Evolutionary conservation across 179 eudicot genomes (phyloP).

Genomic region (Gypsophila paniculata): DNA sequence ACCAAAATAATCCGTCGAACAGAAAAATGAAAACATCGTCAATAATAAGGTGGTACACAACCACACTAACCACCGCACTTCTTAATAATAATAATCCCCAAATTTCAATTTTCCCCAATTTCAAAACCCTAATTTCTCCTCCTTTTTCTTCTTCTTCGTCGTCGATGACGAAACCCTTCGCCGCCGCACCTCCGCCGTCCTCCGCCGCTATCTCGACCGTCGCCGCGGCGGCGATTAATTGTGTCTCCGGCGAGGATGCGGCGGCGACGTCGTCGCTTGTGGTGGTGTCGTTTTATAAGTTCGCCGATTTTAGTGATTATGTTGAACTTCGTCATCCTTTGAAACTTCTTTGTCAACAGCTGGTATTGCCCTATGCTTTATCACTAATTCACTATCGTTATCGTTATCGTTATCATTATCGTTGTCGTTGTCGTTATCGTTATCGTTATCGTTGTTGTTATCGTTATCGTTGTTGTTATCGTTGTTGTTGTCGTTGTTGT

Average conservation of each 20-base stretch:
- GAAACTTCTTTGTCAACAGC: constrained; percentile 62
- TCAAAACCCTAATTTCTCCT: constrained; percentile 10
- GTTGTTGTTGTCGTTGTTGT: no score
- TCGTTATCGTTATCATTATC: no score
- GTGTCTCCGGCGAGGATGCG: neutral
- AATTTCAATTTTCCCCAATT: neutral
- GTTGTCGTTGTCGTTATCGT: no score
- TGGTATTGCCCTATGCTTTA: constrained; percentile 36
- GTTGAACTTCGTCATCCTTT: constrained; percentile 62
- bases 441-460: no score
- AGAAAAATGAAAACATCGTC: constrained; percentile 18
- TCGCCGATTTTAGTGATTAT: constrained; percentile 80
- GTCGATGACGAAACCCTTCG: constrained; percentile 21
- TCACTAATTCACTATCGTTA: neutral
- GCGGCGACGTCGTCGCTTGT: constrained; percentile 38
- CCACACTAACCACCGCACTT: constrained; percentile 4
- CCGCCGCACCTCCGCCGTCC: constrained; percentile 1
- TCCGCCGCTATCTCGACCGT: neutral
- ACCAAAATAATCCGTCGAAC: neutral
- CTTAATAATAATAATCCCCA: neutral
- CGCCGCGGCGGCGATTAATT: neutral
- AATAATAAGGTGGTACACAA: constrained; percentile 12
- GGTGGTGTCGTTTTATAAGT: constrained; percentile 88
- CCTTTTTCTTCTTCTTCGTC: neutral
- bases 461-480: no score